Evolutionary conservation across 2,329 filamentous ascomycete genomes (phyloP).

Genomic region (Cercospora berteroae): DNA sequence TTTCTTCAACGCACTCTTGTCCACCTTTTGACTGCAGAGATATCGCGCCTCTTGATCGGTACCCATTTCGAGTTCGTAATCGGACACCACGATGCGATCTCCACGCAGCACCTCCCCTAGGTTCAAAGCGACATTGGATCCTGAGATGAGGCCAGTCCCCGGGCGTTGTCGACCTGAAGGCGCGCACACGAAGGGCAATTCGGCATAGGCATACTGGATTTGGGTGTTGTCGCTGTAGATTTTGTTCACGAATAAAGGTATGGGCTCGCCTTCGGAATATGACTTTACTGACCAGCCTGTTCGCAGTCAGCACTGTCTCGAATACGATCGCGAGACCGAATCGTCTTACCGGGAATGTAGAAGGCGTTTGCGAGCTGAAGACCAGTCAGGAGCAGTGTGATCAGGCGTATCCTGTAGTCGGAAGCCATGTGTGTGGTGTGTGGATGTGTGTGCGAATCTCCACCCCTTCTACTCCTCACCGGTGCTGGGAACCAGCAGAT

Average conservation of each 20-base stretch:
- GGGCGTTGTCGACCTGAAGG: constrained; percentile 66
- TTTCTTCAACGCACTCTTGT: constrained; percentile 62
- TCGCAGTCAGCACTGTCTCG: constrained; percentile 15
- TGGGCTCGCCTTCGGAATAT: constrained; percentile 71
- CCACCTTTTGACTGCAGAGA: constrained; percentile 68
- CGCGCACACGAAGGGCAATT: constrained; percentile 83
- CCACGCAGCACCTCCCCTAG: constrained; percentile 83
- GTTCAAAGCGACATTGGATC: constrained; percentile 76
- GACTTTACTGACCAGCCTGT: constrained; percentile 79
- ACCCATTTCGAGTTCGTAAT: constrained; percentile 76
- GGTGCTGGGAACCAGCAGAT: background rate
- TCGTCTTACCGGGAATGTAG: constrained; percentile 74
- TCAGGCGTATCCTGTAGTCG: constrained; percentile 40
- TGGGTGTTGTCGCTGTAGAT: constrained; percentile 86
- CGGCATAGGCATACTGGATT: constrained; percentile 87
- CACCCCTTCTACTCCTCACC: background rate
- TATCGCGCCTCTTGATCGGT: constrained; percentile 70
- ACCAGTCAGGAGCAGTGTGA: constrained; percentile 46
- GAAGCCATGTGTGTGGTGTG: constrained; percentile 35
- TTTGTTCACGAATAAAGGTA: constrained; percentile 88
- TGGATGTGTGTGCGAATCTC: constrained; percentile 1
- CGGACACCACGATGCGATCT: constrained; percentile 79
- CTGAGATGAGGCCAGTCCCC: constrained; percentile 68
- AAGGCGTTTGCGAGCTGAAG: constrained; percentile 63
- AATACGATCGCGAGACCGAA: background rate